Base-by-base conservation (phyloP, 495 filamentous ascomycete species). In the Achaetomiella virescens region DNA sequence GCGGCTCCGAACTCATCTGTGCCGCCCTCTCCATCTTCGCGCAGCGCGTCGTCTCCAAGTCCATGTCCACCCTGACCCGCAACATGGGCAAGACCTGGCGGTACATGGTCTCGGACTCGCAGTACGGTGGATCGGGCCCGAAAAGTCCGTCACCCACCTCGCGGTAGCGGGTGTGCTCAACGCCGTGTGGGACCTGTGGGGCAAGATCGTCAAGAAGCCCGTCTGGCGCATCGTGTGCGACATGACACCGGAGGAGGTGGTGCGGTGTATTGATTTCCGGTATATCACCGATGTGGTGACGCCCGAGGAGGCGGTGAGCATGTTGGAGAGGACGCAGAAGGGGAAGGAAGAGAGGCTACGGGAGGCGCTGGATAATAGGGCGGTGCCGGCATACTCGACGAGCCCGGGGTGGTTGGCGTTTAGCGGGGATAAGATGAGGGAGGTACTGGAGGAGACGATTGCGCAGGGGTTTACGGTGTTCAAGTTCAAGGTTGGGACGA, bases 131-230 rank as follows among this genome's bases (percentile, higher is more conserved):
- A 90, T 95, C 64, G 91, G 91, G 0, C 91, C 91, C 2, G 91
- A 96, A 66, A 95, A 95, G 71, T 90, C 91, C 46, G 91, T 95
- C 18, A 92, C 91, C 54, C 91, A 96, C 70, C 83, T 96, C 0
- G 91, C 91, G 0, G 84, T 93, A 0, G 90, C 87, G 21, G 88
- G 90, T 25, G 85, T 95, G 22, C 85, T 96, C 47, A 96, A 96
- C 67, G 91, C 89, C 0, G 74, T 95, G 57, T 96, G 91, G 91
- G 91, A 96, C 72, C 81, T 96, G n/a, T 95, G 91, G 90, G 89
- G 88, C 37, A 95, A 95, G 70, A 78, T 79, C 11, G 79, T 90
- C 14, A 75, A 80, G 24, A 95, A 95, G 72, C 91, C 91, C 8
- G 86, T 96, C 1, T 96, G 91, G 91, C 78, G 84, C 24, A 85